Conservation (phyloP, 139 green algal species). For the Eudorina sp. region DNA sequence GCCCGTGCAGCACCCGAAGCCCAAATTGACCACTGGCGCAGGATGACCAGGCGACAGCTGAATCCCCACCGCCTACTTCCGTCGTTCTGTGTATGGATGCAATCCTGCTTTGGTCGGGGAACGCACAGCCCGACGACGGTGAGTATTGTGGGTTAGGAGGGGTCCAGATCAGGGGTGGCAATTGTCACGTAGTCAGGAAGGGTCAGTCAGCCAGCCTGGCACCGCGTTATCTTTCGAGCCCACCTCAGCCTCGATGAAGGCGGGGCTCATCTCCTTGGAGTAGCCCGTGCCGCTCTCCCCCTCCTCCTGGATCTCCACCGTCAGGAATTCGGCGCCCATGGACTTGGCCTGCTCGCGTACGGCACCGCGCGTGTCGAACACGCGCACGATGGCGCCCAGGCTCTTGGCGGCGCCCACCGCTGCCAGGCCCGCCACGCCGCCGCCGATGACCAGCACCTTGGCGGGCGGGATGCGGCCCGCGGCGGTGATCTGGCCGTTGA, state of each 20-base stretch:
- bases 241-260: constrained; percentile 88
- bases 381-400: constrained; percentile 85
- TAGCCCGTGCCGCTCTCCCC: constrained; percentile 86
- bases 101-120: too few relatives aligned
- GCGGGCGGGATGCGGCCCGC: constrained; percentile 85
- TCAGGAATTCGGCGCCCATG: constrained; percentile 92
- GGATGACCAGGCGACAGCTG: too few relatives aligned
- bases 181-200: too few relatives aligned
- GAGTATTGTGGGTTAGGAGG: too few relatives aligned
- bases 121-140: too few relatives aligned
- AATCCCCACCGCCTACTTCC: too few relatives aligned
- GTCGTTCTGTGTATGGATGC: too few relatives aligned
- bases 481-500: constrained; percentile 93
- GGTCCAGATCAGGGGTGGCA: too few relatives aligned
- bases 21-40: too few relatives aligned
- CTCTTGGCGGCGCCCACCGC: constrained; percentile 82
- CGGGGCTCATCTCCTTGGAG: constrained; percentile 88
- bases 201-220: too few relatives aligned
- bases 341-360: constrained; percentile 84
- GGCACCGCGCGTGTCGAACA: constrained; percentile 86
- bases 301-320: constrained; percentile 82
- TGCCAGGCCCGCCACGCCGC: constrained; percentile 82
- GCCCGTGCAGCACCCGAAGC: too few relatives aligned
- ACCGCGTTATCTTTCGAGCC: too few relatives aligned
- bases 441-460: constrained; percentile 69